phyloP scores from a whole-genome alignment of 257 asterid genomes.

The Paulownia fortunei region DNA sequence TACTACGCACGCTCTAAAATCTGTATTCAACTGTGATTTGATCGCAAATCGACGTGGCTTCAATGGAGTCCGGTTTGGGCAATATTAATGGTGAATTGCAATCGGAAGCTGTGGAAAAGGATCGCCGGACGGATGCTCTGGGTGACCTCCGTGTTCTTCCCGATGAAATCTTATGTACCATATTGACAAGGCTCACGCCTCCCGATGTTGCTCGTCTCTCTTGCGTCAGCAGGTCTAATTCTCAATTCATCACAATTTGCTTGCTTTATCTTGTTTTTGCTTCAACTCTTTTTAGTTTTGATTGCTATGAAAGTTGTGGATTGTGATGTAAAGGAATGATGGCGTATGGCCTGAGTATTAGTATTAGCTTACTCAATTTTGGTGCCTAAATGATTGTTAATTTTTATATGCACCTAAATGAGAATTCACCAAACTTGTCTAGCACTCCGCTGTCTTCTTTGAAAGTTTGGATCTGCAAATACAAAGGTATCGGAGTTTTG shows the following conservation, averaged over 20 bases:
- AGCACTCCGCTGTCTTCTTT: not conserved
- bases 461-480: not conserved
- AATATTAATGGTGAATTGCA: constrained; percentile 28
- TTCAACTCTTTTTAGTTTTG: not conserved
- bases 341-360: not conserved
- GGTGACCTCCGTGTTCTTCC: constrained; percentile 80
- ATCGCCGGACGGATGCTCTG: constrained; percentile 79
- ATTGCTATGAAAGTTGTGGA: constrained; percentile 14
- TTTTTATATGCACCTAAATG: not conserved
- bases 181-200: constrained; percentile 64
- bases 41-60: not conserved
- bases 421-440: constrained; percentile 9
- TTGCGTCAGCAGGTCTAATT: constrained; percentile 85
- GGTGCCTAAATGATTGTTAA: not conserved
- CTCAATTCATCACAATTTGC: not conserved
- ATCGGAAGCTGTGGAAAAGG: constrained; percentile 36
- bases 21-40: not conserved
- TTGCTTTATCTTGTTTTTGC: not conserved
- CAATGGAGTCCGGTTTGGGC: constrained; percentile 36
- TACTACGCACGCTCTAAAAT: constrained; percentile 38
- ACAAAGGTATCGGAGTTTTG: not conserved
- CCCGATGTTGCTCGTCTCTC: constrained; percentile 83
- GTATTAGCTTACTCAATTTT: not conserved
- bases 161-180: constrained; percentile 68
- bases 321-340: not conserved